Conservation (phyloP, 495 filamentous ascomycete species). For the Aspergillus homomorphus region DNA sequence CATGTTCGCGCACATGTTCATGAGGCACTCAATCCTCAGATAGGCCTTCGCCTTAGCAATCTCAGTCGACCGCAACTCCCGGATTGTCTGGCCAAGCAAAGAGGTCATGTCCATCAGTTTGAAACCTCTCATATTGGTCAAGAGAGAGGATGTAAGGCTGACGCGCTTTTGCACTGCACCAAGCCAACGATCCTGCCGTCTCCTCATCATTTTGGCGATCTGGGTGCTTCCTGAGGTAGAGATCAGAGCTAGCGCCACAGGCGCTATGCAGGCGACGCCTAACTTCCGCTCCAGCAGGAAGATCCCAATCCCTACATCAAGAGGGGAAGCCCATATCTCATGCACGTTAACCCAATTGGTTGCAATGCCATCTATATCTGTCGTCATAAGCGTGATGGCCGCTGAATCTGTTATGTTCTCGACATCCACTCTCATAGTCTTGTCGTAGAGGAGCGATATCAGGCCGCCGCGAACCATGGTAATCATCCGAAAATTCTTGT, state of each 20-base stretch:
- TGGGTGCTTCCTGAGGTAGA: constrained; percentile 11
- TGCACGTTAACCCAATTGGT: constrained; percentile 31
- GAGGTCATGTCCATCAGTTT: constrained; percentile 25
- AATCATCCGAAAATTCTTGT: constrained; percentile 41
- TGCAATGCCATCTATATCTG: constrained; percentile 43
- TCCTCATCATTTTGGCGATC: constrained; percentile 1
- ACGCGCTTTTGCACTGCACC: constrained; percentile 41
- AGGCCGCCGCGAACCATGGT: constrained; percentile 52
- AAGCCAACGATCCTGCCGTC: constrained; percentile 43
- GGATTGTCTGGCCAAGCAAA: not conserved
- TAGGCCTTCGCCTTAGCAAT: not conserved
- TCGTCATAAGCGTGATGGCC: constrained; percentile 52
- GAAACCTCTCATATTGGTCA: constrained; percentile 31
- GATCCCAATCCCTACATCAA: constrained; percentile 52
- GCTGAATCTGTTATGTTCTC: constrained; percentile 35
- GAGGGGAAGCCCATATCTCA: constrained; percentile 44
- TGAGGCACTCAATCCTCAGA: not conserved
- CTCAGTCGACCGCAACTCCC: not conserved
- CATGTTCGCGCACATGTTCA: not conserved
- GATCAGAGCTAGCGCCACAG: constrained; percentile 38
- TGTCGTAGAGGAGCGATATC: constrained; percentile 42
- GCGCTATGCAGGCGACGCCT: constrained; percentile 35
- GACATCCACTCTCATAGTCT: constrained; percentile 24
- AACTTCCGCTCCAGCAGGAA: constrained; percentile 45
- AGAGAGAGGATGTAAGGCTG: constrained; percentile 27